Base-by-base conservation (phyloP, 306 rosid genomes). In the Rosa persica region DNA sequence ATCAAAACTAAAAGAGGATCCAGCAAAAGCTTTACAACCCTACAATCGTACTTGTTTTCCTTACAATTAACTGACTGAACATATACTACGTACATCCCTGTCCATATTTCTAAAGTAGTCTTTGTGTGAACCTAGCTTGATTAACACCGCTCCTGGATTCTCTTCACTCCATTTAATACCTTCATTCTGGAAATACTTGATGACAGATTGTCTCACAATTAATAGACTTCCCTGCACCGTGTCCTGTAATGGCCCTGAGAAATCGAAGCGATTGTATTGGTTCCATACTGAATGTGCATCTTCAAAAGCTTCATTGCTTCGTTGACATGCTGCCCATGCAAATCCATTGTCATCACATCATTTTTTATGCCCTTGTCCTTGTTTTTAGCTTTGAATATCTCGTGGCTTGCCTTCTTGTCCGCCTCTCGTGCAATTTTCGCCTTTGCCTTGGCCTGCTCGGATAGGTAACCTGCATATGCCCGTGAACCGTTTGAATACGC, bases 281-380 rank as follows among this genome's bases (percentile, higher is more conserved):
- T 82, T 79, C 92, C 98, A 74, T 91, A 83, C 47, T 87, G 51
- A 55, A 95, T 91, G 84, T 89, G 97, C 25, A 85, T 76, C 86
- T 95, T 95, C 43, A 95, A 87, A 76, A 92, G 87, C 86, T 83
- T 83, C 89, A 92, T 92, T 40, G 97, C 97, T 70, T 87, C 92
- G 75, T 89, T 87, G 66, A 95, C 92, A 48, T 95, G 97, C 81
- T 92, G 98, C 67, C 98, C 98, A 70, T 92, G 98, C 88, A 95
- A 85, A 83, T 95, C 98, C 83, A 95, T 86, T 15, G 98, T 90
- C 75, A 95, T 83, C 82, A 95, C 67, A 60, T 27, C 86, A 80
- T 91, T 89, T 86, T 89, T 91, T 81, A 92, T 61, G 8, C 67
- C 67, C 20, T 61, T 92, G 57, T 65, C 89, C 86, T 83, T 89